These are phyloP conservation scores for Hericium rajendrae DNA, from an alignment of 768 basidiomycete genomes.

Conservation along the genomic window DNA sequence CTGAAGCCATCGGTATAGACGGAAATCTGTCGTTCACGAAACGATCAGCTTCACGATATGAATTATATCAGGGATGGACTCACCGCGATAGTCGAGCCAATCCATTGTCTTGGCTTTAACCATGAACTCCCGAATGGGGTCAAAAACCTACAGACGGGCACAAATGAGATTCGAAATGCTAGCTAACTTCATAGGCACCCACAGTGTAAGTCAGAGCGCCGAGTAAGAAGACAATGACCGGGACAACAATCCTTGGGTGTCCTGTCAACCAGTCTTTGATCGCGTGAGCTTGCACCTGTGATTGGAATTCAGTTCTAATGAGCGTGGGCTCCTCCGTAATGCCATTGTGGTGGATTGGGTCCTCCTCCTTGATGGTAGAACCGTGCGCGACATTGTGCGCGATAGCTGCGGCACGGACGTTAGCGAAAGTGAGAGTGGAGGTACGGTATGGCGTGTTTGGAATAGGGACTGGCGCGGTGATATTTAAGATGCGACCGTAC, in stretches of 20 bases:
- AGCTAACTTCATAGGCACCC: conserved; percentile 16
- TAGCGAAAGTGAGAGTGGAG: conserved; percentile 52
- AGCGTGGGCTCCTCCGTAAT: conserved; percentile 22
- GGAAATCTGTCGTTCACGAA: neutral
- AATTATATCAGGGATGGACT: conserved; percentile 20
- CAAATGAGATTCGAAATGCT: neutral
- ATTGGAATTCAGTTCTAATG: conserved; percentile 49
- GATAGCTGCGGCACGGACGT: conserved; percentile 59
- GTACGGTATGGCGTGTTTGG: conserved; percentile 61
- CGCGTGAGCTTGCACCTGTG: conserved; percentile 53
- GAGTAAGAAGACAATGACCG: conserved; percentile 76
- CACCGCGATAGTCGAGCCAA: conserved; percentile 70
- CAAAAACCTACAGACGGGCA: conserved; percentile 62
- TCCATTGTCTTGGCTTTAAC: conserved; percentile 74
- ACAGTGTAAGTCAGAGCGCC: conserved; percentile 87
- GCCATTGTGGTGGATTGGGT: neutral
- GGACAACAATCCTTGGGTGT: conserved; percentile 83
- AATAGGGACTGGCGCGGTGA: conserved; percentile 48
- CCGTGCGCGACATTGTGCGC: conserved; percentile 81
- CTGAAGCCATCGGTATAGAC: conserved; percentile 51
- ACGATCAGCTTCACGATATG: neutral
- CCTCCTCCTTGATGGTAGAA: conserved; percentile 21
- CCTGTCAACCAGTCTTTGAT: conserved; percentile 71
- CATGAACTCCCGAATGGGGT: conserved; percentile 80
- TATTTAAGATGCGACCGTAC: conserved; percentile 70